Percentiles rank a stretch among this genome's conserved stretches.
Evolutionary conservation across 2,329 filamentous ascomycete genomes (phyloP).

Genomic region (Didymella lethalis): DNA sequence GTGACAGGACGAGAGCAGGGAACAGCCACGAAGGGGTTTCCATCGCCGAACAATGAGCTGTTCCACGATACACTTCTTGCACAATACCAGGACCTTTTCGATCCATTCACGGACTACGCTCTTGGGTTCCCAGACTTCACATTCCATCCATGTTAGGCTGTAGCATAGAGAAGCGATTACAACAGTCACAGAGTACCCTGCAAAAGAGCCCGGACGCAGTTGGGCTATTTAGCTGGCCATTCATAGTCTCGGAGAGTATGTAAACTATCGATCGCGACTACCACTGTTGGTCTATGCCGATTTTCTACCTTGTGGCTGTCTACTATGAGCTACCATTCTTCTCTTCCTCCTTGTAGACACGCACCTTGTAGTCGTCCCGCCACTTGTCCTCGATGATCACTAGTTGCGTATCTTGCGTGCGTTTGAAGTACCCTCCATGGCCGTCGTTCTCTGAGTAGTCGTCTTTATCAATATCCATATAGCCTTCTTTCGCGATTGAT

Average conservation of each 20-base stretch:
- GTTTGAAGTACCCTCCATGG: constrained; percentile 48
- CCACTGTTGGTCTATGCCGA: background rate
- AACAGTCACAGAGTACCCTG: background rate
- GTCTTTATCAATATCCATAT: background rate
- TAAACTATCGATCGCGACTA: background rate
- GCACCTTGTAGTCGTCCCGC: constrained; percentile 49
- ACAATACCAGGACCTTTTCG: constrained; percentile 34
- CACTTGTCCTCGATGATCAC: constrained; percentile 56
- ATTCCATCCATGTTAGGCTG: constrained; percentile 1
- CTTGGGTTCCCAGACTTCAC: constrained; percentile 14
- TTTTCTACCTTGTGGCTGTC: background rate
- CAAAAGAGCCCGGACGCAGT: background rate
- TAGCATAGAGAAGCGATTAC: background rate
- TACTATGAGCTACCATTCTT: constrained; percentile 5
- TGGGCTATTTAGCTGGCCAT: background rate
- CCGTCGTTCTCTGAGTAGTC: constrained; percentile 9
- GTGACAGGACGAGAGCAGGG: background rate
- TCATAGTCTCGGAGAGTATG: background rate
- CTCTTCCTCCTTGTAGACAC: constrained; percentile 43
- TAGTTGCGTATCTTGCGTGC: constrained; percentile 51
- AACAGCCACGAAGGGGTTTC: constrained; percentile 33
- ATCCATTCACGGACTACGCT: constrained; percentile 31
- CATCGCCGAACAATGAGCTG: constrained; percentile 32
- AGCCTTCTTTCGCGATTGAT: background rate
- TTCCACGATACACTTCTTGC: constrained; percentile 34